Percentiles rank a stretch among this genome's conserved stretches.
Conservation (phyloP, 2,329 filamentous ascomycete genomes). For the Beauveria medogensis region DNA sequence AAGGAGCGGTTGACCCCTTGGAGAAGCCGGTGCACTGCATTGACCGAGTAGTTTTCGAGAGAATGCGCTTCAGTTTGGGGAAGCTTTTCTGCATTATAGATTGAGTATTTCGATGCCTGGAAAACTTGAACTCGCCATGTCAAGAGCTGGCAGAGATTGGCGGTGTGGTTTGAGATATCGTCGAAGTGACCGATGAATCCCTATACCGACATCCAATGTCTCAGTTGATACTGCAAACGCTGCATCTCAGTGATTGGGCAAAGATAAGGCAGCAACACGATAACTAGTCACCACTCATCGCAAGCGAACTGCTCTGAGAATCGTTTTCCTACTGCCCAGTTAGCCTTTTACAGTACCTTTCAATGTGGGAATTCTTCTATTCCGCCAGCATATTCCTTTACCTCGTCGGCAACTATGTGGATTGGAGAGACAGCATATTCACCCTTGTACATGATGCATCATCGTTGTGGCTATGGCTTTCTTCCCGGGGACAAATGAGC, state of each 20-base stretch:
- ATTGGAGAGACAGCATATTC: conserved; percentile 9
- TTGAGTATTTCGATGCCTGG: too few relatives aligned
- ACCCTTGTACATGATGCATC: neutral
- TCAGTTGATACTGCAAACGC: neutral
- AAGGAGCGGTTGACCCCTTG: too few relatives aligned
- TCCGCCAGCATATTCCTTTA: conserved; percentile 6
- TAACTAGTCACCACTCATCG: neutral
- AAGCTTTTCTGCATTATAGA: too few relatives aligned
- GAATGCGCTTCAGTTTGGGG: too few relatives aligned
- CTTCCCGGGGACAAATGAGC: neutral
- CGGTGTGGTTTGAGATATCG: neutral
- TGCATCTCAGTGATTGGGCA: neutral
- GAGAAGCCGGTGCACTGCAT: too few relatives aligned
- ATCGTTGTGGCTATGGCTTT: conserved; percentile 3
- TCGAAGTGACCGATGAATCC: neutral
- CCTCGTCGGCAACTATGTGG: conserved; percentile 5
- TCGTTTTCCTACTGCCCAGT: neutral
- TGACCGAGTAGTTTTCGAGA: too few relatives aligned
- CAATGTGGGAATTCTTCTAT: conserved; percentile 7
- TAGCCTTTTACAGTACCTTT: neutral
- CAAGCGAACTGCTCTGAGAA: neutral
- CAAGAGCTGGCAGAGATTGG: neutral
- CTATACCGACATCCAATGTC: neutral
- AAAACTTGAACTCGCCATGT: too few relatives aligned
- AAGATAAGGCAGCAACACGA: neutral